These are phyloP conservation scores for Dichotomopilus funicola DNA, from an alignment of 2,329 filamentous ascomycete species.

Conservation along the genomic window DNA sequence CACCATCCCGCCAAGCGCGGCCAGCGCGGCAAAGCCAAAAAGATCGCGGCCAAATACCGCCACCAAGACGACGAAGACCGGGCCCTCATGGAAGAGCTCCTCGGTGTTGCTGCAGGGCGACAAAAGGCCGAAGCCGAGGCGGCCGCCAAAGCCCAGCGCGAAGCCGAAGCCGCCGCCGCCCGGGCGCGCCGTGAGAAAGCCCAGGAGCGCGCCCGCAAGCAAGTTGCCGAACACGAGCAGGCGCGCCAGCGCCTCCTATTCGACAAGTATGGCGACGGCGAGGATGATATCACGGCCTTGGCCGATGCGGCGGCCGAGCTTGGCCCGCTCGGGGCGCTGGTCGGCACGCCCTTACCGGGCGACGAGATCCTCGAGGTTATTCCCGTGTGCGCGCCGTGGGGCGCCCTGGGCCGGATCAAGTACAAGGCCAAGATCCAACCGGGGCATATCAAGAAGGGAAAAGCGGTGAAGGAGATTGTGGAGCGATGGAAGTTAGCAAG, in stretches of 20 bases:
- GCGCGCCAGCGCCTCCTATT: slow-evolving; percentile 51
- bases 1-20: slow-evolving; percentile 54
- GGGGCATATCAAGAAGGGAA: slow-evolving; percentile 84
- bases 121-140: slow-evolving; percentile 64
- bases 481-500: slow-evolving; percentile 66
- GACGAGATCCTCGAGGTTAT: slow-evolving; percentile 72
- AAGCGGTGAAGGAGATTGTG: slow-evolving; percentile 86
- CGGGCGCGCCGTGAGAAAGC: slow-evolving; percentile 72
- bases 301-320: slow-evolving; percentile 48
- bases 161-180: slow-evolving; percentile 65
- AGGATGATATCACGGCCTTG: slow-evolving; percentile 53
- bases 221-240: slow-evolving; percentile 72
- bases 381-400: slow-evolving; percentile 59
- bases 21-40: slow-evolving; percentile 77
- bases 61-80: slow-evolving; percentile 94
- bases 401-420: slow-evolving; percentile 63
- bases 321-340: slow-evolving; percentile 69
- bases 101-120: slow-evolving; percentile 66
- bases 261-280: slow-evolving; percentile 54
- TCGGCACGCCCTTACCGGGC: slow-evolving; percentile 70
- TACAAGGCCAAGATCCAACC: slow-evolving; percentile 96
- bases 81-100: slow-evolving; percentile 71
- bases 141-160: slow-evolving; percentile 58
- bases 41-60: slow-evolving; percentile 82
- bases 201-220: slow-evolving; percentile 68